phyloP scores from a whole-genome alignment of 345 rosid genomes.

The Pistacia atlantica region DNA sequence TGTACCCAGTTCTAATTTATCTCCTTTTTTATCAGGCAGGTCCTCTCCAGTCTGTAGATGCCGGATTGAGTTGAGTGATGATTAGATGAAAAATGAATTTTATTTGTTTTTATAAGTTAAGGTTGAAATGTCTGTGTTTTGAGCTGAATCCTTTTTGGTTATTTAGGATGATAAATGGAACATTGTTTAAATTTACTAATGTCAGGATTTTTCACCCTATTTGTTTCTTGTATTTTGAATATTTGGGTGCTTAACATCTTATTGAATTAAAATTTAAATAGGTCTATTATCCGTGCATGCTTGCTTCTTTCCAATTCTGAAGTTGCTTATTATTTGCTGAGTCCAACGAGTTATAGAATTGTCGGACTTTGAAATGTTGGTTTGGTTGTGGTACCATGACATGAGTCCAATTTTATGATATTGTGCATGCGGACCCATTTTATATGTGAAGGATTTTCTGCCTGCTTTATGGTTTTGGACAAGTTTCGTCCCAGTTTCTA shows the following conservation, averaged over 20 bases:
- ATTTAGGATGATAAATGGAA: conserved; percentile 12
- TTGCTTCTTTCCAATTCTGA: background rate
- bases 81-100: background rate
- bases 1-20: background rate
- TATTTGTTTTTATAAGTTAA: background rate
- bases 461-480: background rate
- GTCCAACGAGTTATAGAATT: no score
- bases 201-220: background rate
- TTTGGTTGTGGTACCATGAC: background rate
- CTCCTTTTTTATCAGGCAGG: background rate
- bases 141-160: conserved; percentile 8
- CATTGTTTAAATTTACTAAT: background rate
- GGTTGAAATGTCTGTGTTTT: background rate
- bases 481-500: no score
- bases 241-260: conserved; percentile 3
- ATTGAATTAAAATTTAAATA: background rate
- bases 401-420: background rate
- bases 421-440: background rate
- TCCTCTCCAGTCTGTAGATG: conserved; percentile 7
- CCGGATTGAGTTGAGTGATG: background rate
- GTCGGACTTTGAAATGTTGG: background rate
- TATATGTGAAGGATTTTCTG: background rate
- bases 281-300: background rate
- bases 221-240: background rate
- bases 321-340: background rate